Conservation (phyloP, 805 yeast species). For the Scheffersomyces amazonensis region DNA sequence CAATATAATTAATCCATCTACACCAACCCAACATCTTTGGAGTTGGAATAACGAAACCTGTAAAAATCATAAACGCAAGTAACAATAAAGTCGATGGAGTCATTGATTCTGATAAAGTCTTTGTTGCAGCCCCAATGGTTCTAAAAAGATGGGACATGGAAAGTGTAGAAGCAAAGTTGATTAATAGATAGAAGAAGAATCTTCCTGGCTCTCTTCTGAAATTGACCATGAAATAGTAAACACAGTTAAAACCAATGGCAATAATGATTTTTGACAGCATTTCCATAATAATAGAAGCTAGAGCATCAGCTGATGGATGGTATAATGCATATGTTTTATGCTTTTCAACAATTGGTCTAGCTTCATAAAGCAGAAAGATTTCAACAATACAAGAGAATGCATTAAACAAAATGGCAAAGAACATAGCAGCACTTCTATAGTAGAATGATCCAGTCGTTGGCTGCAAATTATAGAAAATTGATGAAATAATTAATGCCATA, state of each 20-base stretch:
- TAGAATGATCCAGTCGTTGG: constrained; percentile 46
- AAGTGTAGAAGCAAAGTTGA: constrained; percentile 42
- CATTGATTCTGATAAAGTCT: constrained; percentile 52
- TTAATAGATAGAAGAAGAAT: constrained; percentile 51
- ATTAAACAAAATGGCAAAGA: constrained; percentile 63
- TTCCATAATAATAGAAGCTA: constrained; percentile 60
- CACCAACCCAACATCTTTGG: constrained; percentile 61
- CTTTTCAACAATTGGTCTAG: constrained; percentile 57
- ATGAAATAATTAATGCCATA: constrained; percentile 55
- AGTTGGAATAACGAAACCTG: constrained; percentile 60
- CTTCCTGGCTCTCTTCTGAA: constrained; percentile 51
- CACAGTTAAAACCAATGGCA: constrained; percentile 46
- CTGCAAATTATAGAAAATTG: constrained; percentile 54
- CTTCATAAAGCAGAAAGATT: constrained; percentile 49
- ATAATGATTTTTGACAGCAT: constrained; percentile 47
- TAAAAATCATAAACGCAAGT: constrained; percentile 46
- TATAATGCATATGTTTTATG: constrained; percentile 56
- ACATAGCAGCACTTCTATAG: constrained; percentile 61
- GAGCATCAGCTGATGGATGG: constrained; percentile 62
- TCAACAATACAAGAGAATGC: constrained; percentile 61
- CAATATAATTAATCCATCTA: constrained; percentile 59
- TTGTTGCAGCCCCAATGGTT: constrained; percentile 48
- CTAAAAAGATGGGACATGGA: constrained; percentile 57
- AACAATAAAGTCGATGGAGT: constrained; percentile 54
- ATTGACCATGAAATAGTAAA: constrained; percentile 52